These are phyloP conservation scores for Kokia cookei DNA, from an alignment of 441 rosid species.

Conservation along the genomic window DNA sequence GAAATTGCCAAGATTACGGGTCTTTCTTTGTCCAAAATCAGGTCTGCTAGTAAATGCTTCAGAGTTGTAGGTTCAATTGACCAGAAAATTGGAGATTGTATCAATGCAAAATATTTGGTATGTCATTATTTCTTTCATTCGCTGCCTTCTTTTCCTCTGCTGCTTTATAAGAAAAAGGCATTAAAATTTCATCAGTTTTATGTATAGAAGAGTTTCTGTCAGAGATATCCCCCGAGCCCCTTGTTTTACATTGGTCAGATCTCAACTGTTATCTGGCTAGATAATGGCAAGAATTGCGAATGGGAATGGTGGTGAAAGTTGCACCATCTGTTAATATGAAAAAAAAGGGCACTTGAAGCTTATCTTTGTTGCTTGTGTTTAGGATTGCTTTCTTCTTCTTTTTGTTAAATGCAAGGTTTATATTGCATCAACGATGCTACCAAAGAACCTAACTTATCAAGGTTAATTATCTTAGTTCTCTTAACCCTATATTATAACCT, in stretches of 20 bases:
- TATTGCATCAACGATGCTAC: not conserved
- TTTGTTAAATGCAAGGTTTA: not conserved
- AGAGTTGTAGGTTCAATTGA: slow-evolving; percentile 75
- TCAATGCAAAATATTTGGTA: slow-evolving; percentile 56
- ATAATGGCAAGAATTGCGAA: not conserved
- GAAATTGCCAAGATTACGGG: slow-evolving; percentile 60
- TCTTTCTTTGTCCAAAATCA: slow-evolving; percentile 57
- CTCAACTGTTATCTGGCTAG: not conserved
- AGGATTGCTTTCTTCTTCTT: not conserved
- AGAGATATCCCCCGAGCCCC: not conserved
- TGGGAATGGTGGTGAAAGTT: not conserved
- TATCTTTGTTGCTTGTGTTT: not conserved
- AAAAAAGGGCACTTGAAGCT: not conserved
- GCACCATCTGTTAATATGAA: not conserved
- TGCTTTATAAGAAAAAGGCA: not conserved
- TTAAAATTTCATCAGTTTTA: not conserved
- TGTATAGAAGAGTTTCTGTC: not conserved
- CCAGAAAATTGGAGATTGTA: slow-evolving; percentile 48
- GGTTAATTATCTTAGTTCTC: not conserved
- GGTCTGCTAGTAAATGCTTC: slow-evolving; percentile 58
- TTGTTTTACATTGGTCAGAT: not conserved
- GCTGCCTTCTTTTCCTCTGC: not conserved
- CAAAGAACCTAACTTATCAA: not conserved
- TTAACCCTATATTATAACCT: not conserved
- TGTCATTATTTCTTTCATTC: not conserved